Percentiles rank a stretch among this genome's conserved stretches.
Conservation (phyloP, 23 red algal genomes). For the Gracilariopsis chorda region DNA sequence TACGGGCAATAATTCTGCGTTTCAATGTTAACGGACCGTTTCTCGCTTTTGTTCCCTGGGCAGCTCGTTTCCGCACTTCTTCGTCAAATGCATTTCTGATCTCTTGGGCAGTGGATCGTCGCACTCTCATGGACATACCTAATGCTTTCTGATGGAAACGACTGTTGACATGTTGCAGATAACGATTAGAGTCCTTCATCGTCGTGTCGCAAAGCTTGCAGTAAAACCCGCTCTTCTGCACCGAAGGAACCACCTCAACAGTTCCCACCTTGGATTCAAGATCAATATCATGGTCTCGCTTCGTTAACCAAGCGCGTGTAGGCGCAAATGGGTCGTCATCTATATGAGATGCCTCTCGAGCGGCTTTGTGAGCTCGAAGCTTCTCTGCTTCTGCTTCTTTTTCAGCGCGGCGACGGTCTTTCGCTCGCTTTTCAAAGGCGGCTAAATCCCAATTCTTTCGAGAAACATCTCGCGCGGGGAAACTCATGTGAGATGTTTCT, state of each 20-base stretch:
- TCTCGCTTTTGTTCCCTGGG: not conserved
- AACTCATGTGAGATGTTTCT: too few species aligned
- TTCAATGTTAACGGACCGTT: not conserved
- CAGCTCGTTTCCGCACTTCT: not conserved
- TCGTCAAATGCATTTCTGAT: conserved; percentile 64
- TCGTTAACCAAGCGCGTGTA: conserved; percentile 41
- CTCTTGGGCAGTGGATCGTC: conserved; percentile 39
- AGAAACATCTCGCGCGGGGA: conserved; percentile 11
- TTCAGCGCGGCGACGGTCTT: conserved; percentile 17
- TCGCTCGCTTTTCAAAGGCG: conserved; percentile 41
- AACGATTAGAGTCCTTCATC: conserved; percentile 70
- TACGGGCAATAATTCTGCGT: not conserved
- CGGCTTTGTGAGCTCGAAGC: conserved; percentile 27
- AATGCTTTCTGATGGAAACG: conserved; percentile 72
- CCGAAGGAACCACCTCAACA: conserved; percentile 33
- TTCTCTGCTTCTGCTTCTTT: conserved; percentile 24
- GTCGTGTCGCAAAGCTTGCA: conserved; percentile 72
- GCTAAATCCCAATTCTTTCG: conserved; percentile 59
- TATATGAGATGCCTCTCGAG: conserved; percentile 9
- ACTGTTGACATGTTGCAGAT: conserved; percentile 79
- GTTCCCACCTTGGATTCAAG: conserved; percentile 49
- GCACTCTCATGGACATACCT: conserved; percentile 75
- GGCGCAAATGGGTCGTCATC: conserved; percentile 64
- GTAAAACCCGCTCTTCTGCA: conserved; percentile 59
- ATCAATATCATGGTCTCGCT: conserved; percentile 25